Conservation (phyloP, 2,329 filamentous ascomycete species). For the Phialophora chinensis region DNA sequence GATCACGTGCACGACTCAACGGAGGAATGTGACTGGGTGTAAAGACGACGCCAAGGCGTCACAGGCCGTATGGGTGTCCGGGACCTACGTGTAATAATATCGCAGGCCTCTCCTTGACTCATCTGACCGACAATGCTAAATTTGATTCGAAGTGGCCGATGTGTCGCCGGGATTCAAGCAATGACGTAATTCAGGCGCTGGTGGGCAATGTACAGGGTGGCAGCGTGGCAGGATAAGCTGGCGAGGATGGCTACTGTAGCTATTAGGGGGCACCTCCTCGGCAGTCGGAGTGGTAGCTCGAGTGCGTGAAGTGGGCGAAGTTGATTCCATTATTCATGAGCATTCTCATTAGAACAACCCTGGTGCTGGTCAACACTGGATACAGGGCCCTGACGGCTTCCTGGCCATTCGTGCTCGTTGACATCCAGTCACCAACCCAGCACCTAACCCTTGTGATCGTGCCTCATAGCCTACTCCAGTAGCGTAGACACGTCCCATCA, state of each 20-base stretch:
- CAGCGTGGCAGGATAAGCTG: too few relatives aligned
- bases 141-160: neutral
- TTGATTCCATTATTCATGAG: neutral
- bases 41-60: too few relatives aligned
- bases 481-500: neutral
- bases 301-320: neutral
- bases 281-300: neutral
- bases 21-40: too few relatives aligned
- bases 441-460: neutral
- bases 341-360: neutral
- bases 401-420: neutral
- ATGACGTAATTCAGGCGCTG: neutral
- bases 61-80: too few relatives aligned
- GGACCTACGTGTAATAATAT: too few relatives aligned
- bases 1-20: too few relatives aligned
- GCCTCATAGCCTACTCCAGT: neutral
- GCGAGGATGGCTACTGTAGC: neutral
- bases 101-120: neutral
- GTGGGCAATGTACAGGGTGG: neutral
- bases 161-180: neutral
- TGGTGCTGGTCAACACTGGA: neutral
- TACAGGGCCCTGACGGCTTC: neutral
- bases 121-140: neutral
- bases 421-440: neutral
- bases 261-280: neutral